Evolutionary conservation across 441 rosid genomes (phyloP).

Genomic region (Pelargonium myrrhifolium): DNA sequence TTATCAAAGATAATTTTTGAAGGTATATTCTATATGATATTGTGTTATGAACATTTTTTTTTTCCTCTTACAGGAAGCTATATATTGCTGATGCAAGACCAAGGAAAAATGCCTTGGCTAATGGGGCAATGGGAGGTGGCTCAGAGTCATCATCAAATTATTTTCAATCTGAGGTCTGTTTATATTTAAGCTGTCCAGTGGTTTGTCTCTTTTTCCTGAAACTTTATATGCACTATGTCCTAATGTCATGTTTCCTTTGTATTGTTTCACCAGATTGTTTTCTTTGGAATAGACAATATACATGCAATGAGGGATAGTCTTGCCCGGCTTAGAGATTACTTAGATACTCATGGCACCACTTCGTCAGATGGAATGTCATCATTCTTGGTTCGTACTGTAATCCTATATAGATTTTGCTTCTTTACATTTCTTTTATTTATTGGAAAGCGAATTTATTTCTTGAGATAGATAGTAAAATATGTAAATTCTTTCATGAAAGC

Average conservation of each 20-base stretch:
- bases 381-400: constrained; percentile 62
- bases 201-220: constrained; percentile 17
- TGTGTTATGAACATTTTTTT: constrained; percentile 10
- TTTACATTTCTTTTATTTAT: background rate
- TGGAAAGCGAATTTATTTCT: background rate
- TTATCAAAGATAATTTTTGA: background rate
- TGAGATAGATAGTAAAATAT: constrained; percentile 1
- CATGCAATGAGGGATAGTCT: constrained; percentile 99
- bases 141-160: constrained; percentile 94
- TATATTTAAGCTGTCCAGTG: constrained; percentile 26
- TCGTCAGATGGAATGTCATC: constrained; percentile 98
- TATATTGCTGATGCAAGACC: constrained; percentile 99
- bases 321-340: constrained; percentile 88
- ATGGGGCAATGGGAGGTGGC: constrained; percentile 99
- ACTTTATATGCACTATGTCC: constrained; percentile 12
- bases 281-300: constrained; percentile 97
- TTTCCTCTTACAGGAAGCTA: constrained; percentile 57
- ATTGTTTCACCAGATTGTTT: constrained; percentile 59
- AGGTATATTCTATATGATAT: background rate
- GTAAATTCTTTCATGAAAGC: background rate
- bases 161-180: constrained; percentile 82
- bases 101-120: constrained; percentile 95
- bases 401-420: constrained; percentile 1
- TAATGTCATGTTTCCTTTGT: constrained; percentile 12
- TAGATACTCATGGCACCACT: constrained; percentile 92